phyloP scores from a whole-genome alignment of 768 basidiomycete genomes.

The Russula sp. region DNA sequence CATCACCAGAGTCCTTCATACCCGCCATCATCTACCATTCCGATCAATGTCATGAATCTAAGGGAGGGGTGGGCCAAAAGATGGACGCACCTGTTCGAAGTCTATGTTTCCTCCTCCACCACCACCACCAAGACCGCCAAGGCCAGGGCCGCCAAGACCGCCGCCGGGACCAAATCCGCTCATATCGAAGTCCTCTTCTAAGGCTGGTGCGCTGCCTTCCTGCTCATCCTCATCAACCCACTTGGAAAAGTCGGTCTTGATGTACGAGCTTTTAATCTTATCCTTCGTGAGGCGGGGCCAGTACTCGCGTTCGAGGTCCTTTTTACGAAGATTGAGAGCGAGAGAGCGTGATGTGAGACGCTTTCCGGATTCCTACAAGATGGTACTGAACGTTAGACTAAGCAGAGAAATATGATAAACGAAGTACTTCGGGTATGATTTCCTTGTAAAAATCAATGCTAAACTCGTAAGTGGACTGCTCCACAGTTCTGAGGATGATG shows the following conservation, averaged over 20 bases:
- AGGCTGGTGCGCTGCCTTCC: slow-evolving; percentile 44
- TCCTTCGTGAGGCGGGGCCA: slow-evolving; percentile 94
- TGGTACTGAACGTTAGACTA: not conserved
- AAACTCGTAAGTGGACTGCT: slow-evolving; percentile 47
- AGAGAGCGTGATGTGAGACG: slow-evolving; percentile 62
- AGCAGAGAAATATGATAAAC: not conserved
- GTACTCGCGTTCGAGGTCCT: slow-evolving; percentile 64
- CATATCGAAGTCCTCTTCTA: slow-evolving; percentile 37
- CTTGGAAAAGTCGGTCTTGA: slow-evolving; percentile 94
- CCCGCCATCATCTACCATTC: slow-evolving; percentile 36
- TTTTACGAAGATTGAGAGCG: slow-evolving; percentile 68
- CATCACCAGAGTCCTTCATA: slow-evolving; percentile 27
- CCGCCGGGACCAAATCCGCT: slow-evolving; percentile 30
- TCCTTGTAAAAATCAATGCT: slow-evolving; percentile 68
- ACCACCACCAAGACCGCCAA: not conserved
- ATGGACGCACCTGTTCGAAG: slow-evolving; percentile 48
- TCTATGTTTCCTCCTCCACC: slow-evolving; percentile 42
- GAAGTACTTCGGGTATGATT: slow-evolving; percentile 64
- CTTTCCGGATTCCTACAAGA: slow-evolving; percentile 47
- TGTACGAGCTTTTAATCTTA: slow-evolving; percentile 66
- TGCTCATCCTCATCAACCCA: slow-evolving; percentile 99
- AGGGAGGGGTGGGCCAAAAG: not conserved
- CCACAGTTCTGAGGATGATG: not conserved
- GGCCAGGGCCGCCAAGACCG: slow-evolving; percentile 21
- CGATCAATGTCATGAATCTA: not conserved